Evolutionary conservation across 495 filamentous ascomycete species (phyloP).

Genomic region (Darksidea phi): DNA sequence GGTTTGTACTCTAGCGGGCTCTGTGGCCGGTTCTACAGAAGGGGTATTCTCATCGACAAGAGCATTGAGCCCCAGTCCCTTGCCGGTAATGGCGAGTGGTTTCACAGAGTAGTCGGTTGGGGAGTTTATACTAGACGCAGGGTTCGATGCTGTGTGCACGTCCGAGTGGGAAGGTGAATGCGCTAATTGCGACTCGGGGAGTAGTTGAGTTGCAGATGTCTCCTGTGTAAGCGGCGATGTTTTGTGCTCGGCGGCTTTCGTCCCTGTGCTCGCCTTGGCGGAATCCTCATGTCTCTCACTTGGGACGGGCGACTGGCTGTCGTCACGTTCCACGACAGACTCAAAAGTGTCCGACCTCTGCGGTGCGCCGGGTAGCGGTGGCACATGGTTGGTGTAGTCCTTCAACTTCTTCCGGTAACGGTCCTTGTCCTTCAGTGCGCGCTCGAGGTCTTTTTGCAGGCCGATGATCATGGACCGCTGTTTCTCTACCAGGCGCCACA

Average conservation of each 20-base stretch:
- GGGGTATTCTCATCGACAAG: constrained; percentile 19
- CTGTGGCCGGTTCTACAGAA: background rate
- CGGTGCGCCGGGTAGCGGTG: constrained; percentile 49
- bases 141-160: constrained; percentile 24
- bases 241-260: constrained; percentile 22
- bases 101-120: constrained; percentile 33
- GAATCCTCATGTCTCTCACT: constrained; percentile 33
- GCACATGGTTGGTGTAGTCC: constrained; percentile 58
- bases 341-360: constrained; percentile 31
- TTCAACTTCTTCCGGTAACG: constrained; percentile 88
- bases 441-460: constrained; percentile 90
- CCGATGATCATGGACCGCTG: constrained; percentile 91
- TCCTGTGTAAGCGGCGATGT: constrained; percentile 30
- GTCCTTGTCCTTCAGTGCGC: constrained; percentile 90
- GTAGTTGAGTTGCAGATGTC: constrained; percentile 10
- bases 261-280: constrained; percentile 13
- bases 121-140: constrained; percentile 23
- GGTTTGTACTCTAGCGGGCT: background rate
- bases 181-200: constrained; percentile 22
- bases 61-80: constrained; percentile 26
- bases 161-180: constrained; percentile 32
- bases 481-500: constrained; percentile 96
- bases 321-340: constrained; percentile 33
- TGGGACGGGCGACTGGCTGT: constrained; percentile 36
- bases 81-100: constrained; percentile 13